Evolutionary conservation across 1,139 yeast species (phyloP).

Genomic region (Nakaseomyces delphensis): DNA sequence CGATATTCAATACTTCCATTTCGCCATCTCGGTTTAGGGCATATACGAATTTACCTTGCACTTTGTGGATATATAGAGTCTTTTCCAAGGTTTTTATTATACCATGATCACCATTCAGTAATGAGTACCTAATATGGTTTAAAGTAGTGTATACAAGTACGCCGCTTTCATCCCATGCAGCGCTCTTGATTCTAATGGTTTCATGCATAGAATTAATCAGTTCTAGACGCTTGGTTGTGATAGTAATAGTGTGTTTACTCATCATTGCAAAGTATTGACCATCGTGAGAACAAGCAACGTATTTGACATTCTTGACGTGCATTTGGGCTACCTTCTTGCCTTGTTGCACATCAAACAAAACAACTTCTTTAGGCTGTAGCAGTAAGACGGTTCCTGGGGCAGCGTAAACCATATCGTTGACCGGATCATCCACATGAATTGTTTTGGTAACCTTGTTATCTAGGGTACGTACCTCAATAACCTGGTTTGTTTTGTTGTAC

Average conservation of each 20-base stretch:
- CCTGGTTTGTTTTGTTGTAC: constrained; percentile 53
- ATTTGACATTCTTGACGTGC: constrained; percentile 72
- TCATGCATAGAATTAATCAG: constrained; percentile 83
- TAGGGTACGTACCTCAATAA: constrained; percentile 75
- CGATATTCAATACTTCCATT: constrained; percentile 70
- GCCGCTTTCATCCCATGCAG: constrained; percentile 95
- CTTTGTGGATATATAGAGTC: constrained; percentile 77
- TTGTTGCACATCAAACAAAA: constrained; percentile 88
- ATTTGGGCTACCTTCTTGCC: constrained; percentile 67
- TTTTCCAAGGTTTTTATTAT: constrained; percentile 86
- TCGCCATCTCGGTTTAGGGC: constrained; percentile 81
- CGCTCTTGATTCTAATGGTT: constrained; percentile 93
- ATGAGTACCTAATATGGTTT: constrained; percentile 89
- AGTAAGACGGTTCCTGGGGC: constrained; percentile 80
- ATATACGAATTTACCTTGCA: constrained; percentile 60
- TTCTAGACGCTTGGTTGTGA: constrained; percentile 73
- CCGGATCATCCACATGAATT: constrained; percentile 62
- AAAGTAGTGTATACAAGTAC: constrained; percentile 88
- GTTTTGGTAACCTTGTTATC: constrained; percentile 74
- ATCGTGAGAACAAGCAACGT: constrained; percentile 81
- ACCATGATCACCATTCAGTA: constrained; percentile 91
- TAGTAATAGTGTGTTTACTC: constrained; percentile 87
- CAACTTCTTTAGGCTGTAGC: constrained; percentile 62
- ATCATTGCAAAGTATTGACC: constrained; percentile 82
- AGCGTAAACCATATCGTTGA: constrained; percentile 65